Base-by-base conservation (phyloP, 495 filamentous ascomycete genomes). In the Xylaria telfairii region DNA sequence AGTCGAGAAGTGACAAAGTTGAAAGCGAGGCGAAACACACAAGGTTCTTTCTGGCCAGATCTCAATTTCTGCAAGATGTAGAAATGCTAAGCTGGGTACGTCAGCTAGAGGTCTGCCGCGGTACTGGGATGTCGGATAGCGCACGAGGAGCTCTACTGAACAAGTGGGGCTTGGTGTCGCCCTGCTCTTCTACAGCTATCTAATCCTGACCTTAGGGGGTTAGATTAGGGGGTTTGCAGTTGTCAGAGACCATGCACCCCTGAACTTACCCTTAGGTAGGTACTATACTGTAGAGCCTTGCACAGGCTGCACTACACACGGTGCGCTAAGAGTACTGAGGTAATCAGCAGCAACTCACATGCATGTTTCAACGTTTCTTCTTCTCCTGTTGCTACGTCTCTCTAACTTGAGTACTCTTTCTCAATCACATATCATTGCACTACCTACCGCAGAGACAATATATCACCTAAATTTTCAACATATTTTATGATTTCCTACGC, bases 51-150 rank as follows among this genome's bases (percentile, higher is more conserved):
- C 68, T 64, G 47, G 71, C 19, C 71, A 78, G 71, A 67, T 71
- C 67, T 72, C 74, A 74, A 72, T 51, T 69, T 56, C 24, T n/a
- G 12, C 28, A 65, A 68, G 49, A 73, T 76, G 67, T 65, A 49
- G 8, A 37, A 37, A n/a, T 39, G 56, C 56, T 59, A n/a, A n/a
- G n/a, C n/a, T n/a, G n/a, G n/a, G n/a, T n/a, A 59, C 56, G 56
- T 59, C 56, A 59, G 30, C 28, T n/a, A 10, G 8, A 17, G 30
- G 6, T 30, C 24, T 30, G 51, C 51, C 51, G 49, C 49, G 49
- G 49, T 30, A 54, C 8, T 15, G 6, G 30, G 53, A 56, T 28
- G 12, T 56, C 4, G 53, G 26, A 56, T 34, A 9, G 49, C 26
- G 49, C 4, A 37, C 34, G 34, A 53, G 30, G 51, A 30, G 24